A percentile compares a stretch with the other conserved stretches of the same genome.
Evolutionary conservation across 306 rosid species (phyloP).

Genomic region (Lagenaria siceraria): DNA sequence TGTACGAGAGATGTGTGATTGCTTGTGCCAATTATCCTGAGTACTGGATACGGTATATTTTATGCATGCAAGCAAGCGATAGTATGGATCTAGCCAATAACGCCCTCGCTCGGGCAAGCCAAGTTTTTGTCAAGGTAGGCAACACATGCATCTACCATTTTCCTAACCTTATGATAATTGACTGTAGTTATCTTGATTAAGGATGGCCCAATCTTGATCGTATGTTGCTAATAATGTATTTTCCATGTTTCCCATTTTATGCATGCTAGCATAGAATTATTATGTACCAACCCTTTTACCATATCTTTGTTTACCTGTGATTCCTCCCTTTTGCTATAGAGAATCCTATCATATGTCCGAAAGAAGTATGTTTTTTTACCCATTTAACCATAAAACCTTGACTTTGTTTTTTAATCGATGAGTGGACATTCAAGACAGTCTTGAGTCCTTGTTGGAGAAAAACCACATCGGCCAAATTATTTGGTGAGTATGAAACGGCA

Average conservation of each 20-base stretch:
- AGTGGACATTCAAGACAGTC: neutral
- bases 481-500: neutral
- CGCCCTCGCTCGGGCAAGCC: conserved; percentile 90
- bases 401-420: neutral
- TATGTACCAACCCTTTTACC: neutral
- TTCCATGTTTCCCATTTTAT: neutral
- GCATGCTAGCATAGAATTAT: neutral
- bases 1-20: conserved; percentile 89
- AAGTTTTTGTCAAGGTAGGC: conserved; percentile 91
- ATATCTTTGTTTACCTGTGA: neutral
- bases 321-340: neutral
- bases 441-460: neutral
- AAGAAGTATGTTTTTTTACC: neutral
- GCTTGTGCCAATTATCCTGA: conserved; percentile 99
- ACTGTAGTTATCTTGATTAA: neutral
- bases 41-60: conserved; percentile 81
- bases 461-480: neutral
- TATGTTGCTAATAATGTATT: neutral
- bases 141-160: neutral
- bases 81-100: conserved; percentile 85
- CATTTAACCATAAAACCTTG: neutral
- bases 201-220: neutral
- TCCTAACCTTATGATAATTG: neutral
- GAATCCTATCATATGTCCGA: neutral
- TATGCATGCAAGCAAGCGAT: conserved; percentile 63